These are phyloP conservation scores for Lachancea mirantina DNA, from an alignment of 805 yeast genomes.

Conservation along the genomic window DNA sequence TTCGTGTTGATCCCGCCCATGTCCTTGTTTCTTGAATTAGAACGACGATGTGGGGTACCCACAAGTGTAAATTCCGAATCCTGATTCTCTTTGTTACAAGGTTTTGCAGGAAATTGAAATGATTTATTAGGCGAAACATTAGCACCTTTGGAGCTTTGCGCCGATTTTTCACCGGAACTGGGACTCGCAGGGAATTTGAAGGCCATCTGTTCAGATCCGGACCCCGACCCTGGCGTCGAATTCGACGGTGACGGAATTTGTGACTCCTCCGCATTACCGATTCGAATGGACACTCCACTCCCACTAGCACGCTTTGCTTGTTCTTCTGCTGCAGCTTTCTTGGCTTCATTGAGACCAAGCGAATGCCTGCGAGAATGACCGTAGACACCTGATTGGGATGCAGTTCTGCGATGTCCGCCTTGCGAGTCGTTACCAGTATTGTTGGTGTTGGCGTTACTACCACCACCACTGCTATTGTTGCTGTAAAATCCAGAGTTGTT, in stretches of 20 bases:
- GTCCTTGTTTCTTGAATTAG: constrained; percentile 23
- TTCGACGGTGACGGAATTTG: too few species aligned
- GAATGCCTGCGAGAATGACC: constrained; percentile 93
- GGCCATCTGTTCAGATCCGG: constrained; percentile 15
- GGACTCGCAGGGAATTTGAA: constrained; percentile 32
- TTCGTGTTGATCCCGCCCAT: constrained; percentile 45
- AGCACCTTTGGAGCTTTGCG: constrained; percentile 17
- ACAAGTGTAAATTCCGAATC: constrained; percentile 27
- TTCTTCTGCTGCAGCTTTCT: constrained; percentile 90
- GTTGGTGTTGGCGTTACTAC: constrained; percentile 7
- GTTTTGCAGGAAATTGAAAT: constrained; percentile 54
- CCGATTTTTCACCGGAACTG: constrained; percentile 7
- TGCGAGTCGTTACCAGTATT: constrained; percentile 2
- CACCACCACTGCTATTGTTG: constrained; percentile 10
- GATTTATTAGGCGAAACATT: constrained; percentile 39
- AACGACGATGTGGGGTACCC: constrained; percentile 26
- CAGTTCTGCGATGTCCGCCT: constrained; percentile 42
- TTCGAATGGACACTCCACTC: constrained; percentile 18
- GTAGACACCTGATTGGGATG: constrained; percentile 37
- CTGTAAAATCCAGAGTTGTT: constrained; percentile 30
- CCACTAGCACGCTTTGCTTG: constrained; percentile 55
- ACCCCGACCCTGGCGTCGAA: constrained; percentile 7
- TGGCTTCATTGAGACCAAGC: constrained; percentile 84
- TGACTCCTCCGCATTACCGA: constrained; percentile 12
- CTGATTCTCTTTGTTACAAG: constrained; percentile 18